Evolutionary conservation across 1,139 yeast genomes (phyloP), one percentile per base, ranked within the genome.

Genomic region (Petasospora rhodanensis): DNA sequence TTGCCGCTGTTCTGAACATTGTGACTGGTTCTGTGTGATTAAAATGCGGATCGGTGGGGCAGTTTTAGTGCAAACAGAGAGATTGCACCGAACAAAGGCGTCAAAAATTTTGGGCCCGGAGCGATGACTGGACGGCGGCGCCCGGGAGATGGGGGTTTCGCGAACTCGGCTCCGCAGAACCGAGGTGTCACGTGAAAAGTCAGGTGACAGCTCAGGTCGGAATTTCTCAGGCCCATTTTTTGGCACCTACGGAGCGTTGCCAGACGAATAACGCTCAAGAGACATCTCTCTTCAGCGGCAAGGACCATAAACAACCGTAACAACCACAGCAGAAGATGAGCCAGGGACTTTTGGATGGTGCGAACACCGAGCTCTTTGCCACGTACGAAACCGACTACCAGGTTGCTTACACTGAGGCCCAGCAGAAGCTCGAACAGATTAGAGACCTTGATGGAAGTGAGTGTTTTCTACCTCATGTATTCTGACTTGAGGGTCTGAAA

Each of bases 361-460:
- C 25, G 3, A 46, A 42, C 29, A 40, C 81, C 2, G 85, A 78
- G 32, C 64, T 79, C 47, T 80, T 83, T 53, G 62, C 66, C 33
- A 73, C 76, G 21, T 82, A 83, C 56, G 94, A 84, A 54, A 62
- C 81, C 1, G 95, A 84, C 49, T 80, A 75, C 59, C 79, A 79
- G 51, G 68, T 82, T 44, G 79, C 89, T 7, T 69, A 74, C 45
- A 75, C 76, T 38, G 94, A 83, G 46, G 79, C 87, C 20, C 40
- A 36, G 33, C 73, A 80, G 44, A 80, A 79, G 52, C 61, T 83
- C 25, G 68, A 74, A 8, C 77, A 76, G 44, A 68, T 76, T n/a
- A 60, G 71, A 10, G 66, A 71, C 2, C 62, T 69, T 7, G 64
- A 64, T 29, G 73, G 78, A 31, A 75, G 79, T 67, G 64, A 47